Conservation (phyloP, 202 grass and related monocot genomes). For the Hordeum pubiflorum region DNA sequence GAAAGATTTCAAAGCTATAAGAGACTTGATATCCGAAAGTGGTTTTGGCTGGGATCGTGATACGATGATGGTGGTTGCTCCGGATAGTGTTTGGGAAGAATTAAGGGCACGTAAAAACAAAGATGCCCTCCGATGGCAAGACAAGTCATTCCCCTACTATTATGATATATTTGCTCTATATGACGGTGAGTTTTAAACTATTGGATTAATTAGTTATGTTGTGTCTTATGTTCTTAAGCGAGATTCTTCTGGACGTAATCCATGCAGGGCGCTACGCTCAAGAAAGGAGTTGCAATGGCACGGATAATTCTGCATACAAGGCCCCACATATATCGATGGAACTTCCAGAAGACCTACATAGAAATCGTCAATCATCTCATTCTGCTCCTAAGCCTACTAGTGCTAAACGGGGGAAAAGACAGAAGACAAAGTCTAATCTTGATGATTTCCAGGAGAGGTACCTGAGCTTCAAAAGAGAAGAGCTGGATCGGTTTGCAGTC, state of each 20-base stretch:
- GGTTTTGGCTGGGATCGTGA: slow-evolving; percentile 9
- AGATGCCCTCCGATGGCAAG: neutral
- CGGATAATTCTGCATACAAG: neutral
- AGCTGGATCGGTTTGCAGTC: neutral
- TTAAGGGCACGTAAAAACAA: neutral
- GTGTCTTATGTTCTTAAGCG: neutral
- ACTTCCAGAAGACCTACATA: too few relatives aligned
- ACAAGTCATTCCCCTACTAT: slow-evolving; percentile 17
- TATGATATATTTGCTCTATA: neutral
- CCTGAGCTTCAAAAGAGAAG: neutral
- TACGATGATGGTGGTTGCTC: neutral
- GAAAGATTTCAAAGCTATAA: neutral
- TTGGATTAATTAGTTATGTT: neutral
- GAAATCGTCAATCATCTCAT: neutral
- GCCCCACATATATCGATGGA: neutral
- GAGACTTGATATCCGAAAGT: neutral
- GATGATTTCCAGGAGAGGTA: neutral
- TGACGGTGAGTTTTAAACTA: neutral
- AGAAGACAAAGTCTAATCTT: neutral
- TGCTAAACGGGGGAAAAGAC: neutral
- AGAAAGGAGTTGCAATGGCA: slow-evolving; percentile 6
- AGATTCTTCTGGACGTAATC: neutral
- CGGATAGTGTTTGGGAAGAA: neutral
- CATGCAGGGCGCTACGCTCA: neutral
- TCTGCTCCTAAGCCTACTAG: neutral